Evolutionary conservation across 73 alveolate genomes (phyloP).

Genomic region (Paraurostyla sp.): DNA sequence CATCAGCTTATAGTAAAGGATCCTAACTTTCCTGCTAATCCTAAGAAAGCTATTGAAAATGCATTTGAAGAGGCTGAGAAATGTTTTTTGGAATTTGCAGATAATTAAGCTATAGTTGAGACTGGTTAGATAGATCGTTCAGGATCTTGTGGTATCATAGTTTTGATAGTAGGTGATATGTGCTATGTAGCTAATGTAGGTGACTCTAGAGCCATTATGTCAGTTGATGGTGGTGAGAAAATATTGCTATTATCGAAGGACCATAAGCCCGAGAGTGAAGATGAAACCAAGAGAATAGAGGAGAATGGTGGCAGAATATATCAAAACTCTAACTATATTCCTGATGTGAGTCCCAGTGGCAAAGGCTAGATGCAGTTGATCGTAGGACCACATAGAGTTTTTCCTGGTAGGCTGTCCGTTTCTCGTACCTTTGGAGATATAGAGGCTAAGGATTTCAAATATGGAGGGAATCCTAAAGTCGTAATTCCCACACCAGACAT

Average conservation of each 20-base stretch:
- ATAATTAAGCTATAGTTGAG: neutral
- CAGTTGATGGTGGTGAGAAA: constrained; percentile 91
- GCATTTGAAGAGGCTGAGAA: constrained; percentile 91
- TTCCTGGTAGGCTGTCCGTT: constrained; percentile 91
- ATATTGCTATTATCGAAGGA: constrained; percentile 90
- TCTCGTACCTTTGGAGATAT: constrained; percentile 90
- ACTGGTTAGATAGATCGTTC: constrained; percentile 81
- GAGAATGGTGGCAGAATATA: constrained; percentile 87
- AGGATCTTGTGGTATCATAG: constrained; percentile 97
- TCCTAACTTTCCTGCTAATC: constrained; percentile 56
- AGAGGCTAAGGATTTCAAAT: constrained; percentile 83
- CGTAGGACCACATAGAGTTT: constrained; percentile 88
- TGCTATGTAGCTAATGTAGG: constrained; percentile 98
- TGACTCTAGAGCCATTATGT: constrained; percentile 96
- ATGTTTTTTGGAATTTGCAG: constrained; percentile 82
- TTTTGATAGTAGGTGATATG: constrained; percentile 90
- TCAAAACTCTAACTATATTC: constrained; percentile 51
- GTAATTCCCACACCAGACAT: constrained; percentile 89
- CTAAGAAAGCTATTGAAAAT: constrained; percentile 64
- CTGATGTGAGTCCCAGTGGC: constrained; percentile 15
- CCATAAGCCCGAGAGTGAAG: constrained; percentile 91
- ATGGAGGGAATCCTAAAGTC: constrained; percentile 90
- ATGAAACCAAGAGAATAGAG: constrained; percentile 80
- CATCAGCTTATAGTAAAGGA: constrained; percentile 81
- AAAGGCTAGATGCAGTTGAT: constrained; percentile 53